Base-by-base conservation (phyloP, 495 filamentous ascomycete species). In the Aspergillus diversus region DNA sequence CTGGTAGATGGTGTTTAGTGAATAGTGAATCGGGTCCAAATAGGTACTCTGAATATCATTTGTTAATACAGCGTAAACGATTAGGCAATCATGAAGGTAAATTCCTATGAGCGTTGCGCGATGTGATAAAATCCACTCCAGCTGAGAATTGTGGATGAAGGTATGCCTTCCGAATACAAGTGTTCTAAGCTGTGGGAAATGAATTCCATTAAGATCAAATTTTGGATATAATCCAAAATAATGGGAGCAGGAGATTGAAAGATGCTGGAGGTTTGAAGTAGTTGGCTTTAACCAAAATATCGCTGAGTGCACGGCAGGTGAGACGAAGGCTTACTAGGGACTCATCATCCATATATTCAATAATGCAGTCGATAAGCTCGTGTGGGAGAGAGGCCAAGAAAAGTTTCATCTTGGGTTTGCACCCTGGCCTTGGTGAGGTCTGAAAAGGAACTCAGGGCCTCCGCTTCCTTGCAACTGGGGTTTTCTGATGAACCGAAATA, bases 91-190 rank as follows among this genome's bases (percentile, higher is more conserved):
- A 16, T 71, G 63, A 8, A 71, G 59, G 33, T 66, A 68, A 11
- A 71, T 54, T 37, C 68, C 66, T 8, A 35, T 31, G 1, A 66
- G 59, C 6, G 60, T 71, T 8, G 27, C 33, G 7, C 46, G 42
- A 13, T 71, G 69, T 13, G 60, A 66, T 1, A 68, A 47, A 43
- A 71, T 66, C 69, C 69, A 71, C 16, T 67, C 66, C 5, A 73
- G 55, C 31, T 70, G 68, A 27, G 59, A 39, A 47, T 67, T 64
- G 17, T 69, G 51, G 11, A 65, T 54, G 32, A 72, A 73, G 33
- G 48, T 56, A 33, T 61, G 70, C 7, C 63, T 65, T 8, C 64
- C 62, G 8, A 73, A 55, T 17, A 56, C 16, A 3, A 73, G 62
- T 15, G 62, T 55, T 46, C 69, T 63, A 34, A 73, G 58, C 5